phyloP scores from a whole-genome alignment of 495 filamentous ascomycete species.

The Xylaria bambusicola region DNA sequence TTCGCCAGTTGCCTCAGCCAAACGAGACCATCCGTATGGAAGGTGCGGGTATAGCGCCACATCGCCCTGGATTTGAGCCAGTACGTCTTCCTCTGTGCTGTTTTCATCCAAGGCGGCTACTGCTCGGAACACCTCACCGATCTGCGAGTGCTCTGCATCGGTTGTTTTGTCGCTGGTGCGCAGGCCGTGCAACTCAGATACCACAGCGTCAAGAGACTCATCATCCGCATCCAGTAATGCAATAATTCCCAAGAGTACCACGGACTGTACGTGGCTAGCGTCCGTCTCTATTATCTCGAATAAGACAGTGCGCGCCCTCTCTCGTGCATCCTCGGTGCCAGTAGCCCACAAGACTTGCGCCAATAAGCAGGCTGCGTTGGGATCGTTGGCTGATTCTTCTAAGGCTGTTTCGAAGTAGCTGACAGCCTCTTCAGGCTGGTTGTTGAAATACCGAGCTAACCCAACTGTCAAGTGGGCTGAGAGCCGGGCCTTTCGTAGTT shows the following conservation, averaged over 20 bases:
- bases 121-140: slow-evolving; percentile 49
- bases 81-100: slow-evolving; percentile 34
- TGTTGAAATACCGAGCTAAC: slow-evolving; percentile 71
- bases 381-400: slow-evolving; percentile 71
- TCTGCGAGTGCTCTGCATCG: slow-evolving; percentile 44
- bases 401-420: slow-evolving; percentile 80
- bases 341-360: slow-evolving; percentile 92
- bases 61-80: slow-evolving; percentile 63
- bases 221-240: slow-evolving; percentile 75
- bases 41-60: slow-evolving; percentile 77
- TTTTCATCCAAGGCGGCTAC: slow-evolving; percentile 41
- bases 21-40: slow-evolving; percentile 73
- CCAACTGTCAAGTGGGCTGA: slow-evolving; percentile 87
- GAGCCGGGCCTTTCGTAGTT: slow-evolving; percentile 66
- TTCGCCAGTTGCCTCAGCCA: slow-evolving; percentile 55
- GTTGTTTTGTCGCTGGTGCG: slow-evolving; percentile 60
- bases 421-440: slow-evolving; percentile 65
- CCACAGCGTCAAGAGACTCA: slow-evolving; percentile 78
- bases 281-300: slow-evolving; percentile 73
- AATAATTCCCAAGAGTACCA: slow-evolving; percentile 78
- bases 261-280: slow-evolving; percentile 73
- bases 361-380: slow-evolving; percentile 85
- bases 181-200: slow-evolving; percentile 71
- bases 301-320: slow-evolving; percentile 75
- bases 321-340: slow-evolving; percentile 71